Evolutionary conservation across 805 yeast genomes (phyloP), one percentile per base, ranked within the genome.

Genomic region (Jamesozyma piceae): DNA sequence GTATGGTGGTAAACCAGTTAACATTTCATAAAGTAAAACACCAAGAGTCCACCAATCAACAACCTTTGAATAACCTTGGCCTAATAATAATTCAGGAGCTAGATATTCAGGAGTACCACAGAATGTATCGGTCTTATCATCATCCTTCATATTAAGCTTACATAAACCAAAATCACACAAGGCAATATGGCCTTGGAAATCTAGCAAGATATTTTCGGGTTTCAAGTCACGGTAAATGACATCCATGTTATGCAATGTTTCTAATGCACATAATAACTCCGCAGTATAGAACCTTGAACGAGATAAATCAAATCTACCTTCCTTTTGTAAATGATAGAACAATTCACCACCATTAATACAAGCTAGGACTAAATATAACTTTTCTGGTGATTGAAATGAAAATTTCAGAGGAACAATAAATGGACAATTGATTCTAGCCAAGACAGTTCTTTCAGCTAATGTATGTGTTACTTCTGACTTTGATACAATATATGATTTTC

Each of bases 21-120:
- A 70, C 98, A 92, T 92, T 59, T 90, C 98, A 61, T 87, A 92
- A 36, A 92, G 69, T 42, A 92, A 70, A 15, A 90, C 89, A 34
- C 98, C 98, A 53, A 92, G 70, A 1, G 98, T 92, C 98, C 98
- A 92, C 90, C 96, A 92, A 64, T 92, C 98, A 19, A 92, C 97
- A 9, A 83, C 82, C 62, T 95, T 80, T 2, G 97, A 88, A 64
- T 92, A 92, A 1, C 97, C 97, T 60, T 85, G 88, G 38, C 94
- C 92, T 53, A 88, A 69, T 38, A 92, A 68, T 52, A 92, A 69
- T 64, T 92, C 98, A 1, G 98, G 98, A 1, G 97, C 96, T 51
- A 92, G 71, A 63, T 92, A 92, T 64, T 92, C 97, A 0, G 97
- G 97, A 0, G 98, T 92, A 33, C 98, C 98, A 65, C 98, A 92